A percentile compares a stretch with the other conserved stretches of the same genome.
These are phyloP conservation scores for Chalciporus piperatus DNA, from an alignment of 768 basidiomycete genomes.

Conservation along the genomic window DNA sequence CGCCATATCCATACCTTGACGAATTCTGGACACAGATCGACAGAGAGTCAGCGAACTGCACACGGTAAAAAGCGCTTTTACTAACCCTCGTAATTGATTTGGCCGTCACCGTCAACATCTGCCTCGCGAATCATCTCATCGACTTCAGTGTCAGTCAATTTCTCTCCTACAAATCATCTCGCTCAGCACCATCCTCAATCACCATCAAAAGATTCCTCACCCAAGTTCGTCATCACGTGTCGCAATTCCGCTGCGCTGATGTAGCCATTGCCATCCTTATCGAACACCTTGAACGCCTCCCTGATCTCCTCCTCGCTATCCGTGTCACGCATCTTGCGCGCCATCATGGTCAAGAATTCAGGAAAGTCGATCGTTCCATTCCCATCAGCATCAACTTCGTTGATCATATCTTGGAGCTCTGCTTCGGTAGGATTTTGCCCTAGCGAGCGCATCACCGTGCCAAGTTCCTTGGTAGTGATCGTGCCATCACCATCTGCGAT, in stretches of 20 bases:
- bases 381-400: conserved; percentile 87
- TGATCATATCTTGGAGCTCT: conserved; percentile 93
- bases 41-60: background rate
- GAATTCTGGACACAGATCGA: conserved; percentile 65
- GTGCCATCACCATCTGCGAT: conserved; percentile 83
- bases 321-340: conserved; percentile 86
- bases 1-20: conserved; percentile 50
- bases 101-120: conserved; percentile 92
- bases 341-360: conserved; percentile 84
- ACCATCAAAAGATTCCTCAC: conserved; percentile 38
- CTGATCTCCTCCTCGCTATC: conserved; percentile 93
- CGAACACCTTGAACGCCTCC: conserved; percentile 96
- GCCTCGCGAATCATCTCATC: conserved; percentile 98
- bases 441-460: conserved; percentile 90
- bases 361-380: conserved; percentile 86
- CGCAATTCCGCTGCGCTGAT: conserved; percentile 85
- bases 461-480: conserved; percentile 87
- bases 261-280: conserved; percentile 92
- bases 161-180: conserved; percentile 57
- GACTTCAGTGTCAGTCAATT: conserved; percentile 81
- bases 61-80: background rate
- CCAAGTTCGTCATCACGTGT: conserved; percentile 89
- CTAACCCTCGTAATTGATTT: conserved; percentile 83
- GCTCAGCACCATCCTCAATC: conserved; percentile 1
- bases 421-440: conserved; percentile 93